Conservation (phyloP, 129 eudicot genomes). For the Gnaphalium uliginosum region DNA sequence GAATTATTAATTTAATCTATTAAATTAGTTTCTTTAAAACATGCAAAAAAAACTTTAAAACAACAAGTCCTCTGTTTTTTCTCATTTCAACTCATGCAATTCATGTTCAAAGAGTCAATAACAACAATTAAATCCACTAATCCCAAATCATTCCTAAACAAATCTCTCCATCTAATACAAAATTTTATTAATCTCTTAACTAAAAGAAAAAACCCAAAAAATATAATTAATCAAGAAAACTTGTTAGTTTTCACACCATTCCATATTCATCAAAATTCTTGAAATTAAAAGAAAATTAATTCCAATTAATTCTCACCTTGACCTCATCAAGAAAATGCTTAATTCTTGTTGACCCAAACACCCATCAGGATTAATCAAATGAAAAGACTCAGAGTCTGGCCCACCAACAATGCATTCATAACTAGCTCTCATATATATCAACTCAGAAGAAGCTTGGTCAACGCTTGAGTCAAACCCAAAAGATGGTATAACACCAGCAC, state of each 20-base stretch:
- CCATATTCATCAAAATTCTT: not conserved
- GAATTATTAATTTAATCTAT: no score
- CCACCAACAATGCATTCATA: constrained; percentile 90
- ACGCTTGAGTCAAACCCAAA: constrained; percentile 40
- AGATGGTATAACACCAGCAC: constrained; percentile 86
- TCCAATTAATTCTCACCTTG: constrained; percentile 34
- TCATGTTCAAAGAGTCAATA: constrained; percentile 21
- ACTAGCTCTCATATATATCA: constrained; percentile 92
- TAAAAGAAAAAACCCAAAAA: not conserved
- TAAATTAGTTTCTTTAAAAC: not conserved
- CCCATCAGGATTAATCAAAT: constrained; percentile 81
- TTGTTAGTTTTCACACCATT: no score
- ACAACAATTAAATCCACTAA: constrained; percentile 19
- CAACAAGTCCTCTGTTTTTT: constrained; percentile 17
- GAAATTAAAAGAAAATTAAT: not conserved
- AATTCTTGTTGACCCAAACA: constrained; percentile 73
- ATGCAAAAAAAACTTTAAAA: not conserved
- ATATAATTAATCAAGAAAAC: constrained; percentile 29
- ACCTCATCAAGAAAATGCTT: constrained; percentile 89
- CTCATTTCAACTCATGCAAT: constrained; percentile 2
- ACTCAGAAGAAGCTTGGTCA: constrained; percentile 44
- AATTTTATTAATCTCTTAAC: not conserved
- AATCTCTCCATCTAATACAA: not conserved
- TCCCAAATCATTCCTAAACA: constrained; percentile 10
- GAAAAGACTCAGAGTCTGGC: constrained; percentile 83